Conservation (phyloP, 495 filamentous ascomycete genomes). For the Delitschia confertaspora region DNA sequence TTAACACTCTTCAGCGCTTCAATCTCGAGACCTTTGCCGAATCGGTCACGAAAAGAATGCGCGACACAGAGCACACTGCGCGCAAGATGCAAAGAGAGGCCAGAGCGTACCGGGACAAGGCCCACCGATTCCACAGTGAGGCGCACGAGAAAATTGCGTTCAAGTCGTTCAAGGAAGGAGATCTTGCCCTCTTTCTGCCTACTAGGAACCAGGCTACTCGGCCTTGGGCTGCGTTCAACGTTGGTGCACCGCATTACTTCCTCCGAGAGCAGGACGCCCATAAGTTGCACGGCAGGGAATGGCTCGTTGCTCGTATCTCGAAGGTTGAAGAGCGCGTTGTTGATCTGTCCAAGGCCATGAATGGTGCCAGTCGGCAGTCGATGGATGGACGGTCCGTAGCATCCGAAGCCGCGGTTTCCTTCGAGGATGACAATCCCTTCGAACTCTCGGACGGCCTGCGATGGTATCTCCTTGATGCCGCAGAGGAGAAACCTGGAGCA, state of each 20-base stretch:
- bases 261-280: slow-evolving; percentile 86
- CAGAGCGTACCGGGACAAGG: slow-evolving; percentile 76
- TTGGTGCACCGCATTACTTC: slow-evolving; percentile 94
- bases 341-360: slow-evolving; percentile 70
- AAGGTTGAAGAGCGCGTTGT: slow-evolving; percentile 91
- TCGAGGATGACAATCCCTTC: slow-evolving; percentile 96
- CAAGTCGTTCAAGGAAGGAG: slow-evolving; percentile 90
- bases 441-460: slow-evolving; percentile 89
- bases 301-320: slow-evolving; percentile 87
- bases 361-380: slow-evolving; percentile 41
- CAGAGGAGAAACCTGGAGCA: slow-evolving; percentile 90
- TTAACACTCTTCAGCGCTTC: slow-evolving; percentile 61
- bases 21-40: slow-evolving; percentile 77
- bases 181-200: slow-evolving; percentile 89
- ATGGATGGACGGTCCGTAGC: slow-evolving; percentile 41
- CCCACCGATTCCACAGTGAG: slow-evolving; percentile 74
- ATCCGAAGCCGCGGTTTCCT: slow-evolving; percentile 35
- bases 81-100: slow-evolving; percentile 87
- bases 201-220: slow-evolving; percentile 88
- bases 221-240: slow-evolving; percentile 97
- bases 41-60: slow-evolving; percentile 71
- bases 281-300: slow-evolving; percentile 72
- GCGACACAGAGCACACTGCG: slow-evolving; percentile 80
- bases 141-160: slow-evolving; percentile 96
- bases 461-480: slow-evolving; percentile 92